Conservation (phyloP, 768 basidiomycete species). For the Lentinula sp. region DNA sequence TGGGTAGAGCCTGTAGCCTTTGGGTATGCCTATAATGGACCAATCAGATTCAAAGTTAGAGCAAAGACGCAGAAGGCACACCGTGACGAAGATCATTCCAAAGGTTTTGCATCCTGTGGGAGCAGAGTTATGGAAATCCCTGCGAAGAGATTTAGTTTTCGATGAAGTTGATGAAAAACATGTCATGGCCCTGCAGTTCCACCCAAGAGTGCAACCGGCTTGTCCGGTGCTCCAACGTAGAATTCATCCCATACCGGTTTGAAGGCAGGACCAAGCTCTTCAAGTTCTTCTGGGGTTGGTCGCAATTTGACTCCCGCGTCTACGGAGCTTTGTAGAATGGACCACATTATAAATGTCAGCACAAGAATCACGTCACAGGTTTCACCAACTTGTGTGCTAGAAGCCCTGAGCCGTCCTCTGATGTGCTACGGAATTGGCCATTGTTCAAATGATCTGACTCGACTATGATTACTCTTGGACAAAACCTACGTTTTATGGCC, state of each 20-base stretch:
- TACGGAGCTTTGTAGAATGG: conserved; percentile 17
- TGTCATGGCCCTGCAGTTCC: conserved; percentile 16
- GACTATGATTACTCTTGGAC: neutral
- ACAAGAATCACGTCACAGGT: neutral
- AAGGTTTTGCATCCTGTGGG: neutral
- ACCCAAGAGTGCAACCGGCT: conserved; percentile 27
- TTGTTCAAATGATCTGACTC: no score
- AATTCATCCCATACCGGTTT: conserved; percentile 24
- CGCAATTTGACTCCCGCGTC: conserved; percentile 36
- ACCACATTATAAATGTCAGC: neutral
- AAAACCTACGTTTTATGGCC: conserved; percentile 19
- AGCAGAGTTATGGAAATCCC: neutral
- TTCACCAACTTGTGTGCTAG: conserved; percentile 1
- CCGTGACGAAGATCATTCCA: neutral
- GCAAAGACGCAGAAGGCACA: neutral
- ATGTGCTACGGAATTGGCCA: neutral
- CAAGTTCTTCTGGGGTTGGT: conserved; percentile 27
- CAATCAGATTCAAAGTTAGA: neutral
- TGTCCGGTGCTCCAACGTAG: conserved; percentile 28
- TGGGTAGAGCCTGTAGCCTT: neutral
- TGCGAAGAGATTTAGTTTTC: neutral
- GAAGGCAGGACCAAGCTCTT: conserved; percentile 30
- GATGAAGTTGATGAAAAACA: no score
- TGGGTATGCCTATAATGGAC: neutral
- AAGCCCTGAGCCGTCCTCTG: neutral